Percentiles rank a stretch among this genome's conserved stretches.
Evolutionary conservation across 306 rosid genomes (phyloP).

Genomic region (Mucuna pruriens): DNA sequence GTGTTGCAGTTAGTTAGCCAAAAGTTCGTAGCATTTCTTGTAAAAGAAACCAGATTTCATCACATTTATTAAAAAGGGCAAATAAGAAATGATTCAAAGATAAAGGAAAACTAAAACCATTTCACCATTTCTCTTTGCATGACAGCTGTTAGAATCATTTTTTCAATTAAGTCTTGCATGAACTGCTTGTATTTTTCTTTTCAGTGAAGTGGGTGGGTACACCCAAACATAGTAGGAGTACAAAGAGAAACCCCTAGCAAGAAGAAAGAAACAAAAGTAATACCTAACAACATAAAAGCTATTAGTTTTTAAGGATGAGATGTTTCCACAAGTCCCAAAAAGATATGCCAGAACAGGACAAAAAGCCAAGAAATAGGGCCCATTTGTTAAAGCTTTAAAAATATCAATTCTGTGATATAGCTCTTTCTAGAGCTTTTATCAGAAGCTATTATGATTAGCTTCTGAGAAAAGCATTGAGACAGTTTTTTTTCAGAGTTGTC

Average conservation of each 20-base stretch:
- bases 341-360: background rate
- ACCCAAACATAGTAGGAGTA: background rate
- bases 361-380: background rate
- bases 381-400: background rate
- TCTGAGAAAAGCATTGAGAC: background rate
- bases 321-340: background rate
- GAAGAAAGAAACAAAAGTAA: conserved; percentile 10
- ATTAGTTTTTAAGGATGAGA: background rate
- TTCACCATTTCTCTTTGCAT: conserved; percentile 7
- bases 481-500: background rate
- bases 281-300: background rate
- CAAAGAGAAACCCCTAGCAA: background rate
- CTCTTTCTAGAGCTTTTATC: background rate
- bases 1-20: conserved; percentile 25
- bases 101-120: conserved; percentile 16
- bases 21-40: conserved; percentile 12
- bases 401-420: background rate
- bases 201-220: conserved; percentile 7
- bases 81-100: background rate
- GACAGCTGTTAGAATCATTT: conserved; percentile 16
- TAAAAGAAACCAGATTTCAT: conserved; percentile 9
- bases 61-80: background rate
- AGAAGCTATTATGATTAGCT: background rate
- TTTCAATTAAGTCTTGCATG: conserved; percentile 3
- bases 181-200: conserved; percentile 12